Percentiles rank a stretch among this genome's conserved stretches.
Evolutionary conservation across 179 eudicot genomes (phyloP).

Genomic region (Sideroxylon spinosum): DNA sequence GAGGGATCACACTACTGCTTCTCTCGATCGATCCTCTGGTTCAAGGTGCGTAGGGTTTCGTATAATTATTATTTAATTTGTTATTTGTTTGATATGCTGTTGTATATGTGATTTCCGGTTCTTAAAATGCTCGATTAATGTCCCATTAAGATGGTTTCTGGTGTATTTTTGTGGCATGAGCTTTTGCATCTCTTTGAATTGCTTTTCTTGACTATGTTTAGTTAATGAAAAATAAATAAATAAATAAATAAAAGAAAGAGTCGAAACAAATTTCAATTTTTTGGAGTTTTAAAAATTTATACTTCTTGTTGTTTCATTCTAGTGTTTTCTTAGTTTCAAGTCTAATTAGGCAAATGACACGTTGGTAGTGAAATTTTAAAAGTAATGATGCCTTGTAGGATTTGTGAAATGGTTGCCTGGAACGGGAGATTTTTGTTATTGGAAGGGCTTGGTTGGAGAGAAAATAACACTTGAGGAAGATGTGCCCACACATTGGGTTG

Average conservation of each 20-base stretch:
- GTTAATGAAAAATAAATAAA: not conserved
- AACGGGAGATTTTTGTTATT: not conserved
- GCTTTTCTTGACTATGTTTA: not conserved
- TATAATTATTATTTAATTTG: not conserved
- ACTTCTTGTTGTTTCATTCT: not conserved
- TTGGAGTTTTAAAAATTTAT: not conserved
- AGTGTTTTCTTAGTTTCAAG: not conserved
- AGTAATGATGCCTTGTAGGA: not conserved
- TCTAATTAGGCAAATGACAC: not conserved
- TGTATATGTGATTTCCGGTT: no score
- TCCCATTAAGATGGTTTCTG: not conserved
- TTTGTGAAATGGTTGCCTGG: not conserved
- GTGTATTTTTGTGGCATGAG: not conserved
- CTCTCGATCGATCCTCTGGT: slow-evolving; percentile 23
- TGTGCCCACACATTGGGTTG: not conserved
- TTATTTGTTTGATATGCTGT: not conserved
- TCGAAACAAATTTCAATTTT: not conserved
- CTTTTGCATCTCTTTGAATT: not conserved
- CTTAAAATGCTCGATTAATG: not conserved
- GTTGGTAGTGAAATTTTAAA: not conserved
- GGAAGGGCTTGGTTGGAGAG: not conserved
- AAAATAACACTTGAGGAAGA: not conserved
- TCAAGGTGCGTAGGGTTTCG: slow-evolving; percentile 34
- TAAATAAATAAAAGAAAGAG: no score
- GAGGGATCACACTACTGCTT: slow-evolving; percentile 22